Base-by-base conservation (phyloP, 176 grass and related monocot species). In the Aegilops bicornis region DNA sequence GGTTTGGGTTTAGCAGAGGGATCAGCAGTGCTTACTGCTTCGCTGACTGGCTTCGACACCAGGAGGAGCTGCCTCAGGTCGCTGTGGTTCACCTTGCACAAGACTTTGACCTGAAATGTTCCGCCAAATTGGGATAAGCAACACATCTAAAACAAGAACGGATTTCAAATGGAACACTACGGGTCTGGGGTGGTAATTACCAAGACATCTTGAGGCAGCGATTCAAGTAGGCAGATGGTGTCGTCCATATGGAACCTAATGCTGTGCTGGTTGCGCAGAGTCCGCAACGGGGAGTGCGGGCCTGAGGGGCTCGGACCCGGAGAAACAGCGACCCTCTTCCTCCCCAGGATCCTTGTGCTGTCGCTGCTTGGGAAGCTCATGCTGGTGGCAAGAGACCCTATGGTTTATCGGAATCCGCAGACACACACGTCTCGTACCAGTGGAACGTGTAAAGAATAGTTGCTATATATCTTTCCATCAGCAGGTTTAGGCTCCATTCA, bases 41-140 rank as follows among this genome's bases (percentile, higher is more conserved):
- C 73, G 76, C 81, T 88, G 52, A 99, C 82, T 72, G 90, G 87
- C 50, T 99, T 99, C 0, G 97, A 99, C 16, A 96, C 97, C 1
- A 94, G 65, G n/a, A 99, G 66, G 2, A 99, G 94, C 82, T 92
- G 92, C 79, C 42, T 94, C 77, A 99, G 45, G 66, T 99, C 97
- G 80, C 87, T 85, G 36, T 94, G 79, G 64, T 96, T 85, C 63
- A 94, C 94, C 86, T 90, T 94, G 54, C 87, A 94, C 42, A 99
- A 2, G 80, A 91, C 68, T 76, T 86, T 93, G 2, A 99, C 67
- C 97, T 99, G 80, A 82, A 69, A 65, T 2, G 47, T 65, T 24
- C 2, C 4, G 59, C 13, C 15, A 42, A 80, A 84, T 40, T 3
- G 16, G 33, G 6, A 69, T 91, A 22, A 81, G 30, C 12, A 76